Percentiles rank a stretch among this genome's conserved stretches.
These are phyloP conservation scores for Hippophae rhamnoides DNA, from an alignment of 306 rosid genomes.

Conservation along the genomic window DNA sequence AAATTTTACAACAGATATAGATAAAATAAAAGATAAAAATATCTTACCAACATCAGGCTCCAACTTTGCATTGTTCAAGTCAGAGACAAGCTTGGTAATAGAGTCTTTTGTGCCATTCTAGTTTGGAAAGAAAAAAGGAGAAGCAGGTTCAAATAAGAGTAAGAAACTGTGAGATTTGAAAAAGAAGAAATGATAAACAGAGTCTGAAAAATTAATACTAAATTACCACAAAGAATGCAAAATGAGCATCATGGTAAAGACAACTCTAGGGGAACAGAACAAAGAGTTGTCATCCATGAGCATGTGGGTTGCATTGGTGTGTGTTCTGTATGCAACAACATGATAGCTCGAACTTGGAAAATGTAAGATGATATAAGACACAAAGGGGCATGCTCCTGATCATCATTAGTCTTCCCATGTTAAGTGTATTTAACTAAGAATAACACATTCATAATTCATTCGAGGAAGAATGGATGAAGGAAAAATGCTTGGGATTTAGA, in stretches of 20 bases:
- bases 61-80: conserved; percentile 72
- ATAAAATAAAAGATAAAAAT: conserved; percentile 9
- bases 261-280: too few relatives aligned
- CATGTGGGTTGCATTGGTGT: too few relatives aligned
- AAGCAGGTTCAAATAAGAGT: background rate
- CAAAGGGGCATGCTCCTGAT: too few relatives aligned
- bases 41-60: conserved; percentile 94
- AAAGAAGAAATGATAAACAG: background rate
- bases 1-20: conserved; percentile 4
- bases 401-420: too few relatives aligned
- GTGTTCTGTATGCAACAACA: too few relatives aligned
- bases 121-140: background rate
- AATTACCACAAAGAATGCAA: too few relatives aligned
- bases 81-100: conserved; percentile 80
- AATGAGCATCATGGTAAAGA: too few relatives aligned
- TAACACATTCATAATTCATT: background rate
- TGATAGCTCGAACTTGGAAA: too few relatives aligned
- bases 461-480: background rate
- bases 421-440: too few relatives aligned
- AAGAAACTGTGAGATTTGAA: background rate
- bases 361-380: too few relatives aligned
- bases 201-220: too few relatives aligned
- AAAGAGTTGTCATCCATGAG: too few relatives aligned
- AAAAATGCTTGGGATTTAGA: background rate
- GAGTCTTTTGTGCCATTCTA: conserved; percentile 95